Evolutionary conservation across 1,284 basidiomycete genomes (phyloP).

Genomic region (Cryptococcus depauperatus): DNA sequence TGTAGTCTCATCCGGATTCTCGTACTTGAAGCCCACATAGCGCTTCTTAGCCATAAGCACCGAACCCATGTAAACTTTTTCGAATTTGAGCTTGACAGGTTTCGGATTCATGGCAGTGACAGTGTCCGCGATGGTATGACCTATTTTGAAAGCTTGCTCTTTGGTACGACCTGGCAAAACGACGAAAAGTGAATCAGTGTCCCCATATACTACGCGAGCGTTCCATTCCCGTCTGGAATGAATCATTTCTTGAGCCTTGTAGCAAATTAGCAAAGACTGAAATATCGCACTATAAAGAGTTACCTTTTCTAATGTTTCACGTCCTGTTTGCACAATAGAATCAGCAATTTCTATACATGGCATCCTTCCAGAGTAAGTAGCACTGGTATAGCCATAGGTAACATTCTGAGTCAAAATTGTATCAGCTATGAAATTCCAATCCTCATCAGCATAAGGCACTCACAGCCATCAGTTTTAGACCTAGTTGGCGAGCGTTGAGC

Average conservation of each 20-base stretch:
- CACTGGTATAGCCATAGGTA: constrained; percentile 90
- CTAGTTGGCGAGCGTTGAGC: constrained; percentile 78
- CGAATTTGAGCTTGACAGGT: constrained; percentile 93
- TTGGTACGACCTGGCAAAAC: constrained; percentile 80
- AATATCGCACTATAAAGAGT: constrained; percentile 6
- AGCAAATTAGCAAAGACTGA: background rate
- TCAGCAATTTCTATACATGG: constrained; percentile 97
- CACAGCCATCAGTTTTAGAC: constrained; percentile 65
- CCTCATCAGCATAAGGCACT: constrained; percentile 11
- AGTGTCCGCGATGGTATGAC: constrained; percentile 80
- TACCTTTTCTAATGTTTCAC: constrained; percentile 91
- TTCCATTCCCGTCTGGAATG: constrained; percentile 74
- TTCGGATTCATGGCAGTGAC: constrained; percentile 80
- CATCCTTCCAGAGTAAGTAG: constrained; percentile 92
- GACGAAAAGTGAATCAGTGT: constrained; percentile 93
- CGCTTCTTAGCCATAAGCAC: constrained; percentile 93
- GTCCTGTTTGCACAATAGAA: constrained; percentile 90
- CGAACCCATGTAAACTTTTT: constrained; percentile 92
- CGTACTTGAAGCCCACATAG: constrained; percentile 94
- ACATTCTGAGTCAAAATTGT: constrained; percentile 55
- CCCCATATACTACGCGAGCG: constrained; percentile 92
- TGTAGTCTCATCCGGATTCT: constrained; percentile 65
- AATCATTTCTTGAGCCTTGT: constrained; percentile 73
- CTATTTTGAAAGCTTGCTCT: constrained; percentile 86
- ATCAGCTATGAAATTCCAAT: background rate